Evolutionary conservation across 2,329 filamentous ascomycete species (phyloP).

Genomic region (Cercospora sp.): DNA sequence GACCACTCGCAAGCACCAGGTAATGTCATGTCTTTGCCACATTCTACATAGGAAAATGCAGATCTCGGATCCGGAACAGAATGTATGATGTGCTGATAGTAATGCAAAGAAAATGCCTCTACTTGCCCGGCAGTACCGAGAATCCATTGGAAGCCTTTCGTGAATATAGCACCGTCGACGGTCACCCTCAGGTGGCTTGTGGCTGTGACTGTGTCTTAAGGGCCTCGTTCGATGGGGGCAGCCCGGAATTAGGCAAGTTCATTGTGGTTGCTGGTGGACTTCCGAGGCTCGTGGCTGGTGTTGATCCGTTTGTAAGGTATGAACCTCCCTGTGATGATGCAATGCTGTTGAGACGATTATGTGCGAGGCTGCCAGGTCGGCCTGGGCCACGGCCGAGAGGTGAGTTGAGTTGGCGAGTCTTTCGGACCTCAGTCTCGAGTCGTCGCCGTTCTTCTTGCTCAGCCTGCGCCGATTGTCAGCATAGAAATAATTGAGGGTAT

Average conservation of each 20-base stretch:
- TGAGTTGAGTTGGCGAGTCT: slow-evolving; percentile 47
- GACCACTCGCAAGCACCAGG: background rate
- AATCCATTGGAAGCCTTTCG: background rate
- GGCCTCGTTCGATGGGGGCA: background rate
- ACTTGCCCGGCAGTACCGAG: background rate
- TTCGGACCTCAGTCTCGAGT: slow-evolving; percentile 64
- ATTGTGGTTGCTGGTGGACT: slow-evolving; percentile 1
- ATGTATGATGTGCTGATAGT: background rate
- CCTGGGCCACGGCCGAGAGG: slow-evolving; percentile 23
- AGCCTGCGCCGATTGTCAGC: slow-evolving; percentile 49
- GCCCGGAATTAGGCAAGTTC: background rate
- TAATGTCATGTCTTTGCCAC: background rate
- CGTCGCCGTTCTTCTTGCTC: slow-evolving; percentile 71
- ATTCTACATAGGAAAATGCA: background rate
- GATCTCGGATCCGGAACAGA: background rate
- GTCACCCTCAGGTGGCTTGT: background rate
- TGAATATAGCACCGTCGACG: background rate
- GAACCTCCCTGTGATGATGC: slow-evolving; percentile 13
- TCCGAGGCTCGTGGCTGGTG: slow-evolving; percentile 8
- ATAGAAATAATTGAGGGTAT: slow-evolving; percentile 8
- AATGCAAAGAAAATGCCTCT: background rate
- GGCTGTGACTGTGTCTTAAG: background rate
- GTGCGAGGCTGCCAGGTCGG: slow-evolving; percentile 15
- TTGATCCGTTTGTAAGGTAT: slow-evolving; percentile 6
- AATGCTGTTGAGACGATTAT: slow-evolving; percentile 18